phyloP scores from a whole-genome alignment of 2,329 filamentous ascomycete genomes.

The Malbranchea zuffiana region DNA sequence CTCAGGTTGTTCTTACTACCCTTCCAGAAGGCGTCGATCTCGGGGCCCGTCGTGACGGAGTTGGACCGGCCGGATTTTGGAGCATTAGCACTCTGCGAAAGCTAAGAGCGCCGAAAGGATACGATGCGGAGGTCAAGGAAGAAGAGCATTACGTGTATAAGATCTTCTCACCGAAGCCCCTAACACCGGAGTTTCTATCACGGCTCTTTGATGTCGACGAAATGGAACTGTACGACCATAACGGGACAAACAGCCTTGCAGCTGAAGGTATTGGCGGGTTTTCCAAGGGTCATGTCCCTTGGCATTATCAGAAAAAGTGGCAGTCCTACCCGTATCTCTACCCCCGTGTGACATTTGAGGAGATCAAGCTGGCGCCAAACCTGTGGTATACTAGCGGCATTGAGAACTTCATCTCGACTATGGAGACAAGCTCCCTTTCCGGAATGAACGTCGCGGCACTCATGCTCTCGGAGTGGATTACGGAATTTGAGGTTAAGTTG shows the following conservation, averaged over 20 bases:
- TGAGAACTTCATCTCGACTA: constrained; percentile 89
- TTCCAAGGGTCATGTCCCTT: constrained; percentile 47
- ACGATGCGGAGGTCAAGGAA: constrained; percentile 10
- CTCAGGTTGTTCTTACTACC: constrained; percentile 73
- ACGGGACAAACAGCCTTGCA: constrained; percentile 14
- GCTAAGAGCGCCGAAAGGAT: constrained; percentile 45
- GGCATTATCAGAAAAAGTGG: constrained; percentile 70
- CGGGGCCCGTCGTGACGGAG: constrained; percentile 39
- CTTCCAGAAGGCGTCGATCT: constrained; percentile 46
- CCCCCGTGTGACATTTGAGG: constrained; percentile 81
- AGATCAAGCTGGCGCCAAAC: constrained; percentile 50
- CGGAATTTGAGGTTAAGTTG: constrained; percentile 14
- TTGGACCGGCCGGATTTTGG: constrained; percentile 70
- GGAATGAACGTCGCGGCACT: constrained; percentile 53
- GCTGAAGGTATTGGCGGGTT: constrained; percentile 23
- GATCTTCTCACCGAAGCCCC: constrained; percentile 49
- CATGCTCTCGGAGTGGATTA: constrained; percentile 37
- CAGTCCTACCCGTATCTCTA: constrained; percentile 73
- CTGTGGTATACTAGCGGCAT: constrained; percentile 56
- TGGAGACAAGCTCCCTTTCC: constrained; percentile 92
- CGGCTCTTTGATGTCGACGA: constrained; percentile 38
- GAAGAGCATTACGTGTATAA: constrained; percentile 52
- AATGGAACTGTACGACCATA: constrained; percentile 13
- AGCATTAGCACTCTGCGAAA: constrained; percentile 65
- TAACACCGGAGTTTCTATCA: constrained; percentile 39